Evolutionary conservation across 2,329 filamentous ascomycete species (phyloP), one percentile per base, ranked within the genome.

Genomic region (Pseudopithomyces maydicus): DNA sequence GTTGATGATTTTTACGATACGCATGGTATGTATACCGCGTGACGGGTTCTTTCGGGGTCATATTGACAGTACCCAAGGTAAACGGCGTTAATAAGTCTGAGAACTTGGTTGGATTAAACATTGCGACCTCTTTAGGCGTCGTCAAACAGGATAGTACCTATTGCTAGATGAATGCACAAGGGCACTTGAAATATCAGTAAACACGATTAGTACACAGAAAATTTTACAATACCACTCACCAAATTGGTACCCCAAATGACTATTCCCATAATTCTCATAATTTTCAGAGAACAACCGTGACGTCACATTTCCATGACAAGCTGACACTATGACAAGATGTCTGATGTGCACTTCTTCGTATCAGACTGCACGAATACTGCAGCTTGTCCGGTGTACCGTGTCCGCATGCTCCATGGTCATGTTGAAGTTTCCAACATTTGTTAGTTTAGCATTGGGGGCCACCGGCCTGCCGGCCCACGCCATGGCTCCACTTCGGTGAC

Each of bases 261-360:
- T 8, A 32, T 36, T 47, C 35, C 29, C 17, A 5, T 14, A 35
- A n/a, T n/a, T n/a, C n/a, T n/a, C n/a, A n/a, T n/a, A n/a, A n/a
- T n/a, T n/a, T n/a, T n/a, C n/a, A n/a, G n/a, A n/a, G 44, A 14
- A 32, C n/a, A 20, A 36, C 19, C 15, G 22, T 41, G 47, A 50
- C 47, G 47, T 50, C 47, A 50, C 29, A 15, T 39, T 41, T 41
- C 29, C 35, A 39, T 50, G 47, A 50, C 47, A 39, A 20, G 35
- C 47, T 50, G 47, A 50, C 47, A 50, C 6, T 20, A 32, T 50
- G 47, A 50, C 47, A 29, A 33, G 20, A 41, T 39, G 12, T 50
- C 19, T 22, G 47, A 20, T 4, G 35, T 26, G 17, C 35, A 41
- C 20, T 6, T 41, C 35, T 8, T 29, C 35, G 29, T 29, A 8